Evolutionary conservation across 441 rosid genomes (phyloP).

Genomic region (Eutrema salsugineum): DNA sequence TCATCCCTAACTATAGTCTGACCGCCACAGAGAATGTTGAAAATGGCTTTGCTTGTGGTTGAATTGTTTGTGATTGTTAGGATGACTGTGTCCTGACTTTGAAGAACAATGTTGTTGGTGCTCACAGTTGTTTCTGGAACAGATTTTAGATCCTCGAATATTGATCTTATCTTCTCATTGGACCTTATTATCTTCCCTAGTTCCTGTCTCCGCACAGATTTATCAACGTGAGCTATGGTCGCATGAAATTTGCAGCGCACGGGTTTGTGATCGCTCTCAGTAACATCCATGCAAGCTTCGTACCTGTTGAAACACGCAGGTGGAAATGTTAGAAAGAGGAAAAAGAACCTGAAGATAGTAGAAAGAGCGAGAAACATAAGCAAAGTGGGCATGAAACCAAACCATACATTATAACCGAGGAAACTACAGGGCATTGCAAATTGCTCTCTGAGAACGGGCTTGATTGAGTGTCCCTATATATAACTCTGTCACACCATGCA

Average conservation of each 20-base stretch:
- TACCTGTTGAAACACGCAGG: constrained; percentile 48
- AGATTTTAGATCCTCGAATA: constrained; percentile 45
- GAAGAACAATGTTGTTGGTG: constrained; percentile 63
- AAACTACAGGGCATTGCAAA: constrained; percentile 85
- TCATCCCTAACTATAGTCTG: constrained; percentile 55
- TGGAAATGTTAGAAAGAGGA: neutral
- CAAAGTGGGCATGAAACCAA: constrained; percentile 21
- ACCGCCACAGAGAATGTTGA: constrained; percentile 61
- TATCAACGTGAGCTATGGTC: constrained; percentile 71
- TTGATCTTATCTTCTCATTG: constrained; percentile 55
- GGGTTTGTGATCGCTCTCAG: constrained; percentile 97
- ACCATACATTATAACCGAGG: constrained; percentile 71
- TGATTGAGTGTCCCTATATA: constrained; percentile 81
- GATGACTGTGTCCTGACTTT: constrained; percentile 73
- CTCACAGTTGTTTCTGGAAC: constrained; percentile 71
- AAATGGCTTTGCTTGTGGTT: constrained; percentile 54
- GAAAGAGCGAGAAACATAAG: neutral
- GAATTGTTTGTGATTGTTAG: constrained; percentile 70
- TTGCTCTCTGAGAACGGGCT: constrained; percentile 55
- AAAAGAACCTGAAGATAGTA: neutral
- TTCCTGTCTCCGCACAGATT: constrained; percentile 83
- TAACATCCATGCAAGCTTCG: constrained; percentile 95
- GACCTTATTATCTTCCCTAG: constrained; percentile 57
- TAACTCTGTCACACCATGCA: constrained; percentile 98
- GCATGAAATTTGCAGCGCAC: constrained; percentile 87